A percentile compares a stretch with the other conserved stretches of the same genome.
Conservation (phyloP, 768 basidiomycete species). For the Lactifluus rugatus region DNA sequence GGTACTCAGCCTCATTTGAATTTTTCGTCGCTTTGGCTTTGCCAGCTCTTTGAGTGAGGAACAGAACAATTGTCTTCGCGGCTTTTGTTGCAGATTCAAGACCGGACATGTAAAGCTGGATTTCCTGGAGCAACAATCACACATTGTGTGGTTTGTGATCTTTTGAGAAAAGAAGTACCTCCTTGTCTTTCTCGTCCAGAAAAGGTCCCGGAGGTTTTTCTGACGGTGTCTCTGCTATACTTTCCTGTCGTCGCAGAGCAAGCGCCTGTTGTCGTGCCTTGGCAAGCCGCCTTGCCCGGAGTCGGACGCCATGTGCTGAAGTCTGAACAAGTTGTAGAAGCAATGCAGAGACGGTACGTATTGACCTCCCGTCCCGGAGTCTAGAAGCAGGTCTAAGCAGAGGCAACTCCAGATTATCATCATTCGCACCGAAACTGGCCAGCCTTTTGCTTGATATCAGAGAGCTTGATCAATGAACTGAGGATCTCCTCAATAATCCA, state of each 20-base stretch:
- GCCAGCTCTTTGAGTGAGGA: conserved; percentile 48
- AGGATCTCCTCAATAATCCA: conserved; percentile 99
- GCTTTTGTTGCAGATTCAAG: conserved; percentile 77
- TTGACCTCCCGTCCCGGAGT: conserved; percentile 80
- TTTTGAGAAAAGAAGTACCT: conserved; percentile 33
- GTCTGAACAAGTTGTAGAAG: conserved; percentile 95
- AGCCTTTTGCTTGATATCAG: conserved; percentile 81
- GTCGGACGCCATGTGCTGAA: conserved; percentile 77
- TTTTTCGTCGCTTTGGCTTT: conserved; percentile 84
- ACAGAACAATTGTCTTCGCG: conserved; percentile 60
- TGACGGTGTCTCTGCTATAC: conserved; percentile 32
- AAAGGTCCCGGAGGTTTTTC: conserved; percentile 38
- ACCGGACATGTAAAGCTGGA: conserved; percentile 58
- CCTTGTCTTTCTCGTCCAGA: conserved; percentile 58
- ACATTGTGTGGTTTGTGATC: neutral
- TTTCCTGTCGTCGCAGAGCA: conserved; percentile 56
- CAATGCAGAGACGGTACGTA: conserved; percentile 88
- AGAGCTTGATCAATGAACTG: conserved; percentile 78
- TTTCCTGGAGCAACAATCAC: conserved; percentile 35
- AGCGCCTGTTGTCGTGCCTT: conserved; percentile 53
- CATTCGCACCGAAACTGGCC: conserved; percentile 72
- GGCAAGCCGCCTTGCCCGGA: conserved; percentile 53
- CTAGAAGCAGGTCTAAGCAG: conserved; percentile 32
- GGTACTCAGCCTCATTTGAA: conserved; percentile 90
- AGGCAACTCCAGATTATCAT: neutral